phyloP scores from a whole-genome alignment of 176 grass and related monocot genomes.

The Musa beccarii region DNA sequence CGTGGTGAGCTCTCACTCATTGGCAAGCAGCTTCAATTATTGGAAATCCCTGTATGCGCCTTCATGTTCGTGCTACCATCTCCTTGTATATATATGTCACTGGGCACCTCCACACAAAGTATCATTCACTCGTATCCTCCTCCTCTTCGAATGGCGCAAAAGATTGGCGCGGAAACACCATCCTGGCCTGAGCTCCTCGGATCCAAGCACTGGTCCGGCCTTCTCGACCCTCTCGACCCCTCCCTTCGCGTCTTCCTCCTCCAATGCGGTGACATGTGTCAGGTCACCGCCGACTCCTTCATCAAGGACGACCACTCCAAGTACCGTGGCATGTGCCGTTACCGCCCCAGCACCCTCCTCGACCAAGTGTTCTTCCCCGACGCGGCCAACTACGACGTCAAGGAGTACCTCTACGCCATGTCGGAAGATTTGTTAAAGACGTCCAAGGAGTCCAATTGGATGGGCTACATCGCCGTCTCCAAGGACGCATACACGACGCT shows the following conservation, averaged over 20 bases:
- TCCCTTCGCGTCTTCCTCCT: conserved; percentile 50
- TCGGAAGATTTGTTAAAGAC: conserved; percentile 5
- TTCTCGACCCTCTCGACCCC: conserved; percentile 44
- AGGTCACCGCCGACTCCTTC: conserved; percentile 62
- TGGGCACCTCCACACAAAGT: too few relatives aligned
- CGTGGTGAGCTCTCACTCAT: too few relatives aligned
- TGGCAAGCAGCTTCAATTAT: too few relatives aligned
- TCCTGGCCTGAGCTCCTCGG: conserved; percentile 51
- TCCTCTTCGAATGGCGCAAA: too few relatives aligned
- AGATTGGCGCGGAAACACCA: neutral
- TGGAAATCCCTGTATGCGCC: too few relatives aligned
- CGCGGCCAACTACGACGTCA: conserved; percentile 38
- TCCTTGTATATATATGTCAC: too few relatives aligned
- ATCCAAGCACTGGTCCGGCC: conserved; percentile 33
- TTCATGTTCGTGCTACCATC: too few relatives aligned
- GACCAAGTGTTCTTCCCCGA: conserved; percentile 23
- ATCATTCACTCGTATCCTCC: too few relatives aligned
- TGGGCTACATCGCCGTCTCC: conserved; percentile 68
- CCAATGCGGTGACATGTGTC: conserved; percentile 59
- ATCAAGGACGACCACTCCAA: conserved; percentile 45
- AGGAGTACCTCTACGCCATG: conserved; percentile 70
- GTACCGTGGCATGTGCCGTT: conserved; percentile 42
- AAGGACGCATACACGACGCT: conserved; percentile 7
- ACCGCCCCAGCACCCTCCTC: conserved; percentile 32
- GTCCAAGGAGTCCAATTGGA: conserved; percentile 58